Percentiles rank a stretch among this genome's conserved stretches.
phyloP scores from a whole-genome alignment of 2,329 filamentous ascomycete genomes.

The Trichoderma citrinoviride region DNA sequence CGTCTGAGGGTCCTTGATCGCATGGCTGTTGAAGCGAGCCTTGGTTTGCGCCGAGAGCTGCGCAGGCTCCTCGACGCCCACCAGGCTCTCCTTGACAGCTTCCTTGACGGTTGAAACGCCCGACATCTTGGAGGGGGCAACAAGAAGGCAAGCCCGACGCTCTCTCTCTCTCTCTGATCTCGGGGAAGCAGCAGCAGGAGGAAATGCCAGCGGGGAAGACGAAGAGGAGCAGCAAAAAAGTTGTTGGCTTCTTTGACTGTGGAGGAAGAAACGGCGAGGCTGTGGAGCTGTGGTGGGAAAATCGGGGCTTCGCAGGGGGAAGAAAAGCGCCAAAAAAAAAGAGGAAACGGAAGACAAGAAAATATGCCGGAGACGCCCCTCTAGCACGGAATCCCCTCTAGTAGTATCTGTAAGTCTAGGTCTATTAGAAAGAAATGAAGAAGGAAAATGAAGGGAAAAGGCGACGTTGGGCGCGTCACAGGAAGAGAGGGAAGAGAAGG shows the following conservation, averaged over 20 bases:
- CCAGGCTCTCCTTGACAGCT: constrained; percentile 74
- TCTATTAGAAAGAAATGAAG: constrained; percentile 23
- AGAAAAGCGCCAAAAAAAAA: constrained; percentile 17
- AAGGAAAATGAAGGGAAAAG: not conserved
- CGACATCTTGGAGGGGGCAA: constrained; percentile 31
- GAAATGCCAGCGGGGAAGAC: constrained; percentile 7
- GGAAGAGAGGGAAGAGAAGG: constrained; percentile 11
- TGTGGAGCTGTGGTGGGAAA: constrained; percentile 20
- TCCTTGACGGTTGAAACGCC: constrained; percentile 57
- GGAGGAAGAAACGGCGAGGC: constrained; percentile 16
- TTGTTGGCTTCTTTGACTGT: constrained; percentile 13
- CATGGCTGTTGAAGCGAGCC: constrained; percentile 72
- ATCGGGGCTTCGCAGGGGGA: constrained; percentile 10
- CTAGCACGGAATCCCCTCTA: constrained; percentile 11
- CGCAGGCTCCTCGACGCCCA: constrained; percentile 58
- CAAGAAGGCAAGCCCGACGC: not conserved
- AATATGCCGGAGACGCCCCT: constrained; percentile 20
- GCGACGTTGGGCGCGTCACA: not conserved
- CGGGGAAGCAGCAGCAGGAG: not conserved
- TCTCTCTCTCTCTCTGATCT: not conserved
- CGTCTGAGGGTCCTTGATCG: constrained; percentile 68
- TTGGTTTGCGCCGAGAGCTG: constrained; percentile 73
- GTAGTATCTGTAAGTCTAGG: constrained; percentile 12
- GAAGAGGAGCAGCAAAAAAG: constrained; percentile 2
- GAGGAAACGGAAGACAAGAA: constrained; percentile 13